Conservation (phyloP, 768 basidiomycete species). For the Xerocomellus chrysenteron region DNA sequence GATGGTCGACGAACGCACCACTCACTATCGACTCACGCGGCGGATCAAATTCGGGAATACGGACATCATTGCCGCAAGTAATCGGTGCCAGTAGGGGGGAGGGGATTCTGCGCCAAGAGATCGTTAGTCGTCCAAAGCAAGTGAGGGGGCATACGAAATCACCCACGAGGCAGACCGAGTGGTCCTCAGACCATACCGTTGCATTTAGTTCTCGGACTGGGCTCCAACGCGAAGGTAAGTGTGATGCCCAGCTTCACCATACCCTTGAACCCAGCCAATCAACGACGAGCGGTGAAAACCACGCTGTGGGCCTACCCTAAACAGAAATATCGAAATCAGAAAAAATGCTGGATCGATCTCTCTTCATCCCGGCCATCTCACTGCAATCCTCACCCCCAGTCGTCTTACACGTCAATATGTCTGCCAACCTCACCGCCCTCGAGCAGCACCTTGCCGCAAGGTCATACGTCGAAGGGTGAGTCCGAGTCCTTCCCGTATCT, state of each 20-base stretch:
- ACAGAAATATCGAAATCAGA: constrained; percentile 19
- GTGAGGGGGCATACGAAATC: neutral
- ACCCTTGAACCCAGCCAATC: constrained; percentile 13
- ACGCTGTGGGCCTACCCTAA: constrained; percentile 32
- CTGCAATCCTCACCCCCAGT: constrained; percentile 1
- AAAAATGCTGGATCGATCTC: constrained; percentile 24
- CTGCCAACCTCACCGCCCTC: constrained; percentile 67
- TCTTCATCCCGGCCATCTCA: constrained; percentile 31
- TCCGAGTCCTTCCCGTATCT: constrained; percentile 18
- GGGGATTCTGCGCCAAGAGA: neutral
- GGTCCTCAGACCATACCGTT: neutral
- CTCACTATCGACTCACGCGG: neutral
- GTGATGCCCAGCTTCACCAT: neutral
- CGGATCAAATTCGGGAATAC: neutral
- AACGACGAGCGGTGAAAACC: neutral
- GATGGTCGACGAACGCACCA: neutral
- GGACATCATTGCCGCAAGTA: neutral
- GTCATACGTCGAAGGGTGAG: constrained; percentile 92
- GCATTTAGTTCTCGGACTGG: neutral
- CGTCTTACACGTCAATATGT: constrained; percentile 45
- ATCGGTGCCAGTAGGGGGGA: neutral
- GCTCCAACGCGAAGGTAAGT: neutral
- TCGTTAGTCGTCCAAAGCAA: neutral
- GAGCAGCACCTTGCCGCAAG: constrained; percentile 84
- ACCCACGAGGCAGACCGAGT: neutral